phyloP scores from a whole-genome alignment of 2,329 filamentous ascomycete species.

The Paracoccidioides brasiliensis region DNA sequence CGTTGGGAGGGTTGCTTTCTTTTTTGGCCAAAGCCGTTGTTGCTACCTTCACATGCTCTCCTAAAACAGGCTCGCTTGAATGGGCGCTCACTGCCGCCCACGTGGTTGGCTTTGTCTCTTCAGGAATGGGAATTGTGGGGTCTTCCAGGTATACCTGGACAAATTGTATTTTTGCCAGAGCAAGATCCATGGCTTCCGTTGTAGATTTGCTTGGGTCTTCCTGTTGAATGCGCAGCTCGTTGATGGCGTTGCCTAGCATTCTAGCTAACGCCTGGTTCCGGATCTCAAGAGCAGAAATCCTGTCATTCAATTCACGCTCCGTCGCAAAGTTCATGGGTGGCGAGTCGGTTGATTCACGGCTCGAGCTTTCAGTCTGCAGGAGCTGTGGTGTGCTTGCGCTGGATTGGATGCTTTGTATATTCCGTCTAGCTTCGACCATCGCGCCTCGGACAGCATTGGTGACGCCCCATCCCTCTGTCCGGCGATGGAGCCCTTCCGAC shows the following conservation, averaged over 20 bases:
- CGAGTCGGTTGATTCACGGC: constrained; percentile 10
- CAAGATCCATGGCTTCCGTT: constrained; percentile 6
- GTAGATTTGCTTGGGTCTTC: constrained; percentile 11
- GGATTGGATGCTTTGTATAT: constrained; percentile 34
- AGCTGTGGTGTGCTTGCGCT: constrained; percentile 20
- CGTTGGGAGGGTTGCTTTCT: background rate
- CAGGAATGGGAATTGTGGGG: constrained; percentile 20
- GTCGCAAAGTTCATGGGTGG: constrained; percentile 8
- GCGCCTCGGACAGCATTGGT: constrained; percentile 37
- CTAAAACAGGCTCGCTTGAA: background rate
- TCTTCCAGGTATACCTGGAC: constrained; percentile 33
- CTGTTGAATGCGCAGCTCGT: constrained; percentile 27
- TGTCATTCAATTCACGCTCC: constrained; percentile 19
- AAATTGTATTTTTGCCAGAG: constrained; percentile 29
- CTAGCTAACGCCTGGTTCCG: constrained; percentile 30
- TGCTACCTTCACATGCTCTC: background rate
- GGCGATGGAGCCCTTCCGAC: constrained; percentile 35
- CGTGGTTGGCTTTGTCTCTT: background rate
- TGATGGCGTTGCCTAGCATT: constrained; percentile 29
- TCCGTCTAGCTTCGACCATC: constrained; percentile 33
- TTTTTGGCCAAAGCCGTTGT: background rate
- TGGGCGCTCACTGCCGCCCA: background rate
- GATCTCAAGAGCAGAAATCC: constrained; percentile 24
- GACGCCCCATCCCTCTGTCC: constrained; percentile 37
- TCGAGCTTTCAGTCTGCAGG: constrained; percentile 11